phyloP scores from a whole-genome alignment of 257 asterid genomes.

The Penstemon davidsonii region DNA sequence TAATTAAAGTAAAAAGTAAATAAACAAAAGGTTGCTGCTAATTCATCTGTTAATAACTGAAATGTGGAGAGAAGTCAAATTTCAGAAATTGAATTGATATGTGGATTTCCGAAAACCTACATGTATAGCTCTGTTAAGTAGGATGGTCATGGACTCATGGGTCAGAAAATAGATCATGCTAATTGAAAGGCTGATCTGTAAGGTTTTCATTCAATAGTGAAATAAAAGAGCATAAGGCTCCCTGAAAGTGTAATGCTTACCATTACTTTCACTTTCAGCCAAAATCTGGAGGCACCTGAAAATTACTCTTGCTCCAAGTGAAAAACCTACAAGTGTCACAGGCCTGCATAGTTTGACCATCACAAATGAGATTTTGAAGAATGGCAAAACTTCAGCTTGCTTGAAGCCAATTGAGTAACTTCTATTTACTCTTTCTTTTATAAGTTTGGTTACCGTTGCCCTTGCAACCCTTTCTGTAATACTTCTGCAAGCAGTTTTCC shows the following conservation, averaged over 20 bases:
- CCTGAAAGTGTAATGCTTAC: conserved; percentile 35
- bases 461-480: conserved; percentile 79
- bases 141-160: no score
- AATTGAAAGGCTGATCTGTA: neutral
- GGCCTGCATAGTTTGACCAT: conserved; percentile 65
- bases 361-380: conserved; percentile 22
- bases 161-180: neutral
- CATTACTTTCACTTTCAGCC: conserved; percentile 61
- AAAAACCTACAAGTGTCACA: conserved; percentile 92
- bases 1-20: neutral
- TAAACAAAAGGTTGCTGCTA: neutral
- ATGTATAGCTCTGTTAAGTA: no score
- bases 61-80: neutral
- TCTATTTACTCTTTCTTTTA: neutral
- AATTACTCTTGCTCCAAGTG: conserved; percentile 95
- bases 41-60: neutral
- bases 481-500: conserved; percentile 91
- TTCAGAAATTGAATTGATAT: no score
- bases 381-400: conserved; percentile 7
- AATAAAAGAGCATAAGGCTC: conserved; percentile 3
- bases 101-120: no score
- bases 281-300: conserved; percentile 86
- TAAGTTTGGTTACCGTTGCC: conserved; percentile 56
- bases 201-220: neutral
- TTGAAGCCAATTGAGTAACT: conserved; percentile 9